These are phyloP conservation scores for Ophiostoma triangulosporum DNA, from an alignment of 2,329 filamentous ascomycete genomes.

Conservation along the genomic window DNA sequence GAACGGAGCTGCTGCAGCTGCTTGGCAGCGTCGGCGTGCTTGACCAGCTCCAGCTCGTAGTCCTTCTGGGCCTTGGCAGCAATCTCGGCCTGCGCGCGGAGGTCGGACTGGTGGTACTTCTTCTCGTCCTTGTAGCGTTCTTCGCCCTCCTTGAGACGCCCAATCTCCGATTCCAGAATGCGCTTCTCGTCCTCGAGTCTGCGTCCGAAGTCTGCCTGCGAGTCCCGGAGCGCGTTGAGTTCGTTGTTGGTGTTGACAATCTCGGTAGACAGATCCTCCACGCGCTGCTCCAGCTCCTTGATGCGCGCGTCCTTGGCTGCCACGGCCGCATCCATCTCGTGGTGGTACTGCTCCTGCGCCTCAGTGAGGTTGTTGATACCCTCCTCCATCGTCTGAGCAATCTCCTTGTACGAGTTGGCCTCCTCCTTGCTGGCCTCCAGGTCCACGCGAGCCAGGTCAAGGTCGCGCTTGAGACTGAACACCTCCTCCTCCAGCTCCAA, in stretches of 20 bases:
- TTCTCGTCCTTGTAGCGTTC: constrained; percentile 67
- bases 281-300: constrained; percentile 65
- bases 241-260: constrained; percentile 71
- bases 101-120: constrained; percentile 76
- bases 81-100: constrained; percentile 87
- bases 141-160: constrained; percentile 69
- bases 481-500: constrained; percentile 77
- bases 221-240: constrained; percentile 64
- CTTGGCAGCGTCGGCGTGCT: constrained; percentile 90
- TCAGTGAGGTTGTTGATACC: constrained; percentile 66
- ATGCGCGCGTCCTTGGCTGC: constrained; percentile 69
- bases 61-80: constrained; percentile 86
- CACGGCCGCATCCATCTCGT: constrained; percentile 66
- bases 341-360: constrained; percentile 74
- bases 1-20: constrained; percentile 63
- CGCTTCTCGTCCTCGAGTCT: constrained; percentile 72
- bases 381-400: constrained; percentile 79
- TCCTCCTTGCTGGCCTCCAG: constrained; percentile 70
- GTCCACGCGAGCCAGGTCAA: constrained; percentile 69
- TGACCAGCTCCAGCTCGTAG: constrained; percentile 87
- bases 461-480: constrained; percentile 72
- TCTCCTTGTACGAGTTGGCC: constrained; percentile 74
- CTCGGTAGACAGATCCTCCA: constrained; percentile 74
- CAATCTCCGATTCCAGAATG: constrained; percentile 63
- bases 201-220: constrained; percentile 59